A percentile compares a stretch with the other conserved stretches of the same genome.
phyloP scores from a whole-genome alignment of 768 basidiomycete genomes.

The Termitomyces sp. region DNA sequence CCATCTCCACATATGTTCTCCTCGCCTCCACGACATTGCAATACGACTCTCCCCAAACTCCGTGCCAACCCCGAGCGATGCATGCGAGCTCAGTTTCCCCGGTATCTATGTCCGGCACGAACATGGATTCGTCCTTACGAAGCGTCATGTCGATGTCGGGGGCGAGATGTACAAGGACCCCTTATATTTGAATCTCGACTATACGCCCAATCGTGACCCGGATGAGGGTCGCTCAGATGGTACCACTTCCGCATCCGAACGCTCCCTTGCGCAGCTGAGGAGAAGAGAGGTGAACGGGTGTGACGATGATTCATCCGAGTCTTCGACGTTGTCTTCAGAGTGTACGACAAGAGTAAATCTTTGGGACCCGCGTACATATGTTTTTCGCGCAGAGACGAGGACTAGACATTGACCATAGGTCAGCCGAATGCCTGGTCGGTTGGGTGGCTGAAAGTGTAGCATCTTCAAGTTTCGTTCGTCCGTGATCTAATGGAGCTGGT shows the following conservation, averaged over 20 bases:
- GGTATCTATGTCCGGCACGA: slow-evolving; percentile 2
- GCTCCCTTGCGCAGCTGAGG: slow-evolving; percentile 1
- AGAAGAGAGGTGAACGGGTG: not conserved
- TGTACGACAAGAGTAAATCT: not conserved
- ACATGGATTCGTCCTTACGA: not conserved
- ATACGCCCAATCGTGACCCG: not conserved
- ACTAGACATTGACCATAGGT: not conserved
- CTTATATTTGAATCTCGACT: not conserved
- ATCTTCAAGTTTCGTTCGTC: not conserved
- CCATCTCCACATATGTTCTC: slow-evolving; percentile 2
- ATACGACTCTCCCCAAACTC: not conserved
- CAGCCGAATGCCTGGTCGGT: not conserved
- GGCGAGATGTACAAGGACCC: not conserved
- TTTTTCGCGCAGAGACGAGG: not conserved
- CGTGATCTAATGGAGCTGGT: not conserved
- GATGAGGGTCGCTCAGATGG: not conserved
- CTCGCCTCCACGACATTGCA: slow-evolving; percentile 3
- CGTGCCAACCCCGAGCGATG: not conserved
- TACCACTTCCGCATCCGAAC: not conserved
- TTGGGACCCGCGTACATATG: not conserved
- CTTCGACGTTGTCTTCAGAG: not conserved
- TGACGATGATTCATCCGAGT: not conserved
- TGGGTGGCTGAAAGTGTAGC: not conserved
- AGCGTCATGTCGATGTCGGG: slow-evolving; percentile 1
- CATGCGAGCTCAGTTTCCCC: not conserved